Evolutionary conservation across 2,329 filamentous ascomycete species (phyloP).

Genomic region (Aspergillus fischeri): DNA sequence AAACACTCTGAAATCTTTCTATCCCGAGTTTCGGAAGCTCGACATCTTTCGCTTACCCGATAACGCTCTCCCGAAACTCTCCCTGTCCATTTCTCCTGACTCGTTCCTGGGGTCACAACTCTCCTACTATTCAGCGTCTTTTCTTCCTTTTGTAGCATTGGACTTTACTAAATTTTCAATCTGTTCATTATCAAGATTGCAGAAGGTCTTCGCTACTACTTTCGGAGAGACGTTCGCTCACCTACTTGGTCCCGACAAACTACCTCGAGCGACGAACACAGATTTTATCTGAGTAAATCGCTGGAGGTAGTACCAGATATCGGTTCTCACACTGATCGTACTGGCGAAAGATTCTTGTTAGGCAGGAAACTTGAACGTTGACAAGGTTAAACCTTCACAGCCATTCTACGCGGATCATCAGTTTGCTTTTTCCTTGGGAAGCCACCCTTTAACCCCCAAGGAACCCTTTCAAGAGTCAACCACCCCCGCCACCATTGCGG

Average conservation of each 20-base stretch:
- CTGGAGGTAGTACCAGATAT: constrained; percentile 31
- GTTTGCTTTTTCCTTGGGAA: neutral
- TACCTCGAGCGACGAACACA: constrained; percentile 37
- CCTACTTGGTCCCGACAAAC: constrained; percentile 25
- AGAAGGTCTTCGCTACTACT: neutral
- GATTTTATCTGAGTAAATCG: constrained; percentile 35
- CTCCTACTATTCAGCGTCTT: constrained; percentile 9
- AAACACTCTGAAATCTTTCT: constrained; percentile 18
- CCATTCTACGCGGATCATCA: neutral
- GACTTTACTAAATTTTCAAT: neutral
- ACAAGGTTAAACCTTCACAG: neutral
- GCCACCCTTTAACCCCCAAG: constrained; percentile 12
- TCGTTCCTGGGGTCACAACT: constrained; percentile 1
- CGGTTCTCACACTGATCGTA: constrained; percentile 5
- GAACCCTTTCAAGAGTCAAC: constrained; percentile 6
- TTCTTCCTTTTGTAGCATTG: neutral
- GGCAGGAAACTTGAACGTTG: constrained; percentile 1
- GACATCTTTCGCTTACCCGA: constrained; percentile 17
- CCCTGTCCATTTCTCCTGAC: constrained; percentile 7
- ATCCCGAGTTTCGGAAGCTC: constrained; percentile 15
- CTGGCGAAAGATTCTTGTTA: neutral
- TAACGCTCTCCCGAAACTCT: constrained; percentile 9
- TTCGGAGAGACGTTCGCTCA: constrained; percentile 5
- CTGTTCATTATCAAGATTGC: neutral
- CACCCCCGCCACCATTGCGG: constrained; percentile 8